Percentiles rank a stretch among this genome's conserved stretches.
These are phyloP conservation scores for Neocucurbitaria cava DNA, from an alignment of 2,329 filamentous ascomycete species.

Conservation along the genomic window DNA sequence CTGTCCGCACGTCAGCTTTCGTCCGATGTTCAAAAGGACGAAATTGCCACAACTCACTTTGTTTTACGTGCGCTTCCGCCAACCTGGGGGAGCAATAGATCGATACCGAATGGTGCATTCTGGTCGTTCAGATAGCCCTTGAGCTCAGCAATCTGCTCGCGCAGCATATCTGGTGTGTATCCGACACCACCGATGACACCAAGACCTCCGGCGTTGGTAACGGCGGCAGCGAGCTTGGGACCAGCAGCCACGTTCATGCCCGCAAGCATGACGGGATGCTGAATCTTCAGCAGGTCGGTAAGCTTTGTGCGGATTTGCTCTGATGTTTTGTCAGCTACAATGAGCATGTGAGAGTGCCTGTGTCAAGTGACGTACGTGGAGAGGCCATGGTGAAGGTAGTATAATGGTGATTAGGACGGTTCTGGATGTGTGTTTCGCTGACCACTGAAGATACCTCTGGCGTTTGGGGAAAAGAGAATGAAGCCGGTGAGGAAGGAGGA, in stretches of 20 bases:
- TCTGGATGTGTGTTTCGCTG: not conserved
- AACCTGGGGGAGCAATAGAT: slow-evolving; percentile 91
- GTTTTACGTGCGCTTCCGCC: slow-evolving; percentile 94
- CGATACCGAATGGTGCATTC: slow-evolving; percentile 93
- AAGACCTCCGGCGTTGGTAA: slow-evolving; percentile 94
- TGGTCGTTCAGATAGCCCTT: slow-evolving; percentile 89
- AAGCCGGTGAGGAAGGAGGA: slow-evolving; percentile 13
- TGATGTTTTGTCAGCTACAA: slow-evolving; percentile 51
- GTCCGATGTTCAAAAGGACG: not conserved
- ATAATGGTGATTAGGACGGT: not conserved
- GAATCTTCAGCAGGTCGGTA: slow-evolving; percentile 97
- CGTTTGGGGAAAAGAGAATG: slow-evolving; percentile 2
- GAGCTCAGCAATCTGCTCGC: slow-evolving; percentile 91
- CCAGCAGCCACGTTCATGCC: slow-evolving; percentile 99
- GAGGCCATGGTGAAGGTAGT: slow-evolving; percentile 68
- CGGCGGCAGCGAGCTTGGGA: slow-evolving; percentile 92
- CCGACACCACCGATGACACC: slow-evolving; percentile 95
- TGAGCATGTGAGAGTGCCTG: slow-evolving; percentile 26
- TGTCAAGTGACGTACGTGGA: slow-evolving; percentile 68
- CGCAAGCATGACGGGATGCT: slow-evolving; percentile 92
- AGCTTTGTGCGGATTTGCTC: slow-evolving; percentile 89
- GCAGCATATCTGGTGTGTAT: slow-evolving; percentile 97
- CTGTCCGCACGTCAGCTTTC: slow-evolving; percentile 56
- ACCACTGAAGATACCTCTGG: not conserved
- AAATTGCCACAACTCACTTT: slow-evolving; percentile 64